phyloP scores from a whole-genome alignment of 352 stramenopile genomes.

The Globisporangium iwayamae region DNA sequence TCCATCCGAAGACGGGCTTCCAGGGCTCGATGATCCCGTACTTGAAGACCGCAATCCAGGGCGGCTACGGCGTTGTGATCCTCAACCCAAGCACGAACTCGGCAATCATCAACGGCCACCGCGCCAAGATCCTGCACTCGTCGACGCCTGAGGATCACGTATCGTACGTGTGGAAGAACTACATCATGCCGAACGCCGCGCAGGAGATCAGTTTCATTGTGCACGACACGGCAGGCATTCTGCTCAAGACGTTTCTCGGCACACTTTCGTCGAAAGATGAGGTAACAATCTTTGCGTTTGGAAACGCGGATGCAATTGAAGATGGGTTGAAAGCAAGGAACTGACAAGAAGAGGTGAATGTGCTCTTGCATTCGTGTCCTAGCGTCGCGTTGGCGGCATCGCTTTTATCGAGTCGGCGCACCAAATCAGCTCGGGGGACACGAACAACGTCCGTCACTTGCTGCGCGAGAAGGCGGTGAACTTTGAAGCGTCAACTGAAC shows the following conservation, averaged over 20 bases:
- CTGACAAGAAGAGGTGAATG: background rate
- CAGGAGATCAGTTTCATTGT: conserved; percentile 86
- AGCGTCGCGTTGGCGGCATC: conserved; percentile 64
- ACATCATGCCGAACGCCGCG: conserved; percentile 74
- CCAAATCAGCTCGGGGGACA: conserved; percentile 59
- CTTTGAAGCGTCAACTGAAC: conserved; percentile 77
- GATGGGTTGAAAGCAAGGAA: background rate
- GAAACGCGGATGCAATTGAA: no score
- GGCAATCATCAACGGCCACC: conserved; percentile 73
- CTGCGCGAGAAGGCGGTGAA: conserved; percentile 74
- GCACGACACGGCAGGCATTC: conserved; percentile 58
- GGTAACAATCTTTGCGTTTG: conserved; percentile 6
- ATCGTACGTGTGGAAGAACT: conserved; percentile 85
- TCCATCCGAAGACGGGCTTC: conserved; percentile 79
- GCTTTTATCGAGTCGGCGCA: conserved; percentile 85
- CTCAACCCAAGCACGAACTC: conserved; percentile 84
- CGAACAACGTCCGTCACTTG: conserved; percentile 45
- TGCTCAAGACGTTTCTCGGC: conserved; percentile 72
- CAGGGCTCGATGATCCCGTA: conserved; percentile 88
- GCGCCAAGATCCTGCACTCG: conserved; percentile 81
- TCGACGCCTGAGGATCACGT: conserved; percentile 73
- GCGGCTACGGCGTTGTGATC: conserved; percentile 77
- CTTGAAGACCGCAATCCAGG: conserved; percentile 81
- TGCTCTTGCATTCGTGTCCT: background rate
- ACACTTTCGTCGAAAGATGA: conserved; percentile 55